Evolutionary conservation across 2,329 filamentous ascomycete genomes (phyloP).

Genomic region (Cladosporium sp.): DNA sequence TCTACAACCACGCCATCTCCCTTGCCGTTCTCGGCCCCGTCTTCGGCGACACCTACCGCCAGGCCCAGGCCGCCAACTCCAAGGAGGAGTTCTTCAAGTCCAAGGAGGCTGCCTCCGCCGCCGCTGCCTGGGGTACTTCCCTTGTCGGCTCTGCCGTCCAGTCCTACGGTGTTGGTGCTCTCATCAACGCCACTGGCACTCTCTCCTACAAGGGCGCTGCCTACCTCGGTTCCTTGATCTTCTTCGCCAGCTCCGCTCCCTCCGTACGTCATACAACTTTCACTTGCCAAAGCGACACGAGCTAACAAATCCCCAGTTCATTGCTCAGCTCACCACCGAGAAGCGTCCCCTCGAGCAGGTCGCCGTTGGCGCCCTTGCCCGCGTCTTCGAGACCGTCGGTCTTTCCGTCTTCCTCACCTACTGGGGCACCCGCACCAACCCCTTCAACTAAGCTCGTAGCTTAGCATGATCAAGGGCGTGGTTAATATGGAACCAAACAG

Average conservation of each 20-base stretch:
- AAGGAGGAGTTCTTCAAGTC: conserved; percentile 96
- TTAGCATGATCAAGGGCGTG: neutral
- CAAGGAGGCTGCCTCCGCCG: conserved; percentile 84
- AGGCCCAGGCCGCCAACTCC: conserved; percentile 83
- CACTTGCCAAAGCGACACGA: neutral
- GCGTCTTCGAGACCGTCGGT: conserved; percentile 88
- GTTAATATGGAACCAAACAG: conserved; percentile 9
- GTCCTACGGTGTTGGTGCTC: conserved; percentile 42
- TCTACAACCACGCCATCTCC: conserved; percentile 92
- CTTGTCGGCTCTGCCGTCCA: conserved; percentile 77
- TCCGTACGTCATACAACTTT: conserved; percentile 56
- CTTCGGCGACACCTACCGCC: conserved; percentile 92
- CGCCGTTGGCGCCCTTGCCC: conserved; percentile 76
- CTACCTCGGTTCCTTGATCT: conserved; percentile 86
- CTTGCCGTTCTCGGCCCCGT: conserved; percentile 82
- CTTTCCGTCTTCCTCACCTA: conserved; percentile 89
- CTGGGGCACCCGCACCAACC: conserved; percentile 95
- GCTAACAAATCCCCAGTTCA: conserved; percentile 56
- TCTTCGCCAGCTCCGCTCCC: conserved; percentile 84
- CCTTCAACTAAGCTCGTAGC: conserved; percentile 64
- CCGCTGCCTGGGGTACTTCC: conserved; percentile 84
- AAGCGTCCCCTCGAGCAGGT: conserved; percentile 89
- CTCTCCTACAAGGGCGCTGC: conserved; percentile 95
- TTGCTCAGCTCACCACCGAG: conserved; percentile 83
- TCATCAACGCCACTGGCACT: conserved; percentile 85